Conservation (phyloP, 345 rosid species). For the Draba incana region DNA sequence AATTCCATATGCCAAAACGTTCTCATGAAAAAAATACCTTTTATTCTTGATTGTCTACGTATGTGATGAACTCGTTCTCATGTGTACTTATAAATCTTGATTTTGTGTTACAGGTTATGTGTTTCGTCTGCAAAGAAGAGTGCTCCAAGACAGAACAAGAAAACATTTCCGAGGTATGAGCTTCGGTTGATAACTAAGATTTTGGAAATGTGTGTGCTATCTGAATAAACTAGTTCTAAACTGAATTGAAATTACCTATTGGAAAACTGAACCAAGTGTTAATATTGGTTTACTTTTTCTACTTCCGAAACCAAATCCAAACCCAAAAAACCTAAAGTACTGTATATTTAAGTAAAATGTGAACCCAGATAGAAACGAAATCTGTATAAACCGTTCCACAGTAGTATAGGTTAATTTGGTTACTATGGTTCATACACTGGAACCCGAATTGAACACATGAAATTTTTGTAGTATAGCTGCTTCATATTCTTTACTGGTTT, state of each 20-base stretch:
- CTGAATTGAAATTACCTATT: not conserved
- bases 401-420: not conserved
- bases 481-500: not conserved
- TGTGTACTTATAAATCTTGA: conserved; percentile 6
- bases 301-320: too few species aligned
- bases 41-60: not conserved
- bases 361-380: not conserved
- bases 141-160: conserved; percentile 53
- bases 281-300: not conserved
- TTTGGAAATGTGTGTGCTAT: not conserved
- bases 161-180: conserved; percentile 62
- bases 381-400: not conserved
- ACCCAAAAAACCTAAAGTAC: not conserved
- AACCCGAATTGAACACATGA: not conserved
- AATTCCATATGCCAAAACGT: too few species aligned
- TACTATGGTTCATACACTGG: too few species aligned
- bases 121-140: conserved; percentile 61
- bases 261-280: not conserved
- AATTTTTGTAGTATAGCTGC: not conserved
- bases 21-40: too few species aligned
- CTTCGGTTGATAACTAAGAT: not conserved
- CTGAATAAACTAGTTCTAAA: not conserved
- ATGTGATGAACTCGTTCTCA: not conserved
- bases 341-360: not conserved
- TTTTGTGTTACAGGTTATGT: conserved; percentile 56